Evolutionary conservation across 2,329 filamentous ascomycete genomes (phyloP).

Genomic region (Kalaharituber pfeilii): DNA sequence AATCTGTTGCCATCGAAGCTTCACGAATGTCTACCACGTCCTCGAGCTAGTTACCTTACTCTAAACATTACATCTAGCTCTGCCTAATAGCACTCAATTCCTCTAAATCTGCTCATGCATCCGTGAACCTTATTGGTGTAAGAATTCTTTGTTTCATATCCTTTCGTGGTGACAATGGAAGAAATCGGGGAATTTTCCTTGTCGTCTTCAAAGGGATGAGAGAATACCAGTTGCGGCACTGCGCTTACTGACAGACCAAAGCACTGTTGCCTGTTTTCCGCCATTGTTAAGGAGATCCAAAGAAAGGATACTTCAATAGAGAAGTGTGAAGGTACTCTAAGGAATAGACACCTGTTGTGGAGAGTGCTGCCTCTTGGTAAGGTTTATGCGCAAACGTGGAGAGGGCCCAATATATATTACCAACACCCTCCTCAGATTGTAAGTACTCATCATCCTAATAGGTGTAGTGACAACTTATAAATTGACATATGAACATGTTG

Average conservation of each 20-base stretch:
- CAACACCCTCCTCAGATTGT: no score
- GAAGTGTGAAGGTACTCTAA: slow-evolving; percentile 35
- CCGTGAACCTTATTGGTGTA: slow-evolving; percentile 31
- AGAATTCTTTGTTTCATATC: slow-evolving; percentile 34
- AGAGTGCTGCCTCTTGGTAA: slow-evolving; percentile 35
- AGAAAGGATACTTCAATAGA: slow-evolving; percentile 34
- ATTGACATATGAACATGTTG: slow-evolving; percentile 36
- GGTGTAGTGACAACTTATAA: slow-evolving; percentile 37
- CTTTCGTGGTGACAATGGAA: slow-evolving; percentile 27
- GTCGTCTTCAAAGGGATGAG: slow-evolving; percentile 30
- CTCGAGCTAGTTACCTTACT: not conserved
- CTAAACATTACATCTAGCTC: slow-evolving; percentile 24
- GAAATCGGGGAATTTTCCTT: slow-evolving; percentile 31
- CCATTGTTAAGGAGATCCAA: slow-evolving; percentile 31
- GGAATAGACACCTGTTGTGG: slow-evolving; percentile 32
- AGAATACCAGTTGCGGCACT: no score
- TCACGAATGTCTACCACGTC: slow-evolving; percentile 28
- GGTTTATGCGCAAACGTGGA: slow-evolving; percentile 36
- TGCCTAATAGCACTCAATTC: slow-evolving; percentile 36
- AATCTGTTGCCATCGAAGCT: slow-evolving; percentile 36
- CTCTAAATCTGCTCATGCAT: slow-evolving; percentile 36
- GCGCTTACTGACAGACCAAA: slow-evolving; percentile 9
- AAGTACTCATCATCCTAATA: slow-evolving; percentile 10
- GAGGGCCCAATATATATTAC: no score
- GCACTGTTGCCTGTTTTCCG: slow-evolving; percentile 37